Percentiles rank a stretch among this genome's conserved stretches.
These are phyloP conservation scores for Venturia effusa DNA, from an alignment of 2,329 filamentous ascomycete genomes.

Conservation along the genomic window DNA sequence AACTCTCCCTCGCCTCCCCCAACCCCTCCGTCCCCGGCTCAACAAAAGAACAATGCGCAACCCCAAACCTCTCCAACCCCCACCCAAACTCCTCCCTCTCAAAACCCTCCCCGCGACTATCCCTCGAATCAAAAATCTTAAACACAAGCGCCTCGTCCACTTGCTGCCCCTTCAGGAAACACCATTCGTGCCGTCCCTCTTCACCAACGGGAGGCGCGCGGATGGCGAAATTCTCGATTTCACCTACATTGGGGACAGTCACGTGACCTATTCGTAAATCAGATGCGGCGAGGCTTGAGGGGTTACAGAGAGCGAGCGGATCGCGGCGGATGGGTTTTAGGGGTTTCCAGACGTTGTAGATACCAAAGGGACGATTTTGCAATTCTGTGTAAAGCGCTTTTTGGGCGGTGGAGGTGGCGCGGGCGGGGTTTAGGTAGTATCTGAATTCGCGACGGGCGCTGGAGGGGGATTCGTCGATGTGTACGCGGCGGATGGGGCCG, in stretches of 20 bases:
- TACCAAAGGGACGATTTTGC: neutral
- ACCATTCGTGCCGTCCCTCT: neutral
- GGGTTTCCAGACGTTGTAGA: slow-evolving; percentile 7
- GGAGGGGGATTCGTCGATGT: slow-evolving; percentile 2
- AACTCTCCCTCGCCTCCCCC: neutral
- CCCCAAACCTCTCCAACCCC: neutral
- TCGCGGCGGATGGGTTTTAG: slow-evolving; percentile 4
- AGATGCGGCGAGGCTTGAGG: neutral
- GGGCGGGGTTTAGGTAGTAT: neutral
- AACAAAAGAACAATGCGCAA: neutral
- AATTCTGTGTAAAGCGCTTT: neutral
- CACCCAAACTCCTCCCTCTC: neutral
- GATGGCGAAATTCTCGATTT: neutral
- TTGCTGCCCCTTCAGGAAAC: neutral
- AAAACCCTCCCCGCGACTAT: neutral
- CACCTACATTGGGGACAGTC: neutral
- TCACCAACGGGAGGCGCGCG: no score
- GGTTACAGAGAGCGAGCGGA: neutral
- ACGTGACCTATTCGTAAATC: neutral
- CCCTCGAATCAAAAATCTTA: neutral
- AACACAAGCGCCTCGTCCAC: neutral
- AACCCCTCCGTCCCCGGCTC: neutral
- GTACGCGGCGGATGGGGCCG: neutral
- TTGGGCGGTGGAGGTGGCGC: neutral
- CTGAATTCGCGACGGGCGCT: neutral